Conservation (phyloP, 1,139 yeast genomes). For the Suhomyces bolitotheri region DNA sequence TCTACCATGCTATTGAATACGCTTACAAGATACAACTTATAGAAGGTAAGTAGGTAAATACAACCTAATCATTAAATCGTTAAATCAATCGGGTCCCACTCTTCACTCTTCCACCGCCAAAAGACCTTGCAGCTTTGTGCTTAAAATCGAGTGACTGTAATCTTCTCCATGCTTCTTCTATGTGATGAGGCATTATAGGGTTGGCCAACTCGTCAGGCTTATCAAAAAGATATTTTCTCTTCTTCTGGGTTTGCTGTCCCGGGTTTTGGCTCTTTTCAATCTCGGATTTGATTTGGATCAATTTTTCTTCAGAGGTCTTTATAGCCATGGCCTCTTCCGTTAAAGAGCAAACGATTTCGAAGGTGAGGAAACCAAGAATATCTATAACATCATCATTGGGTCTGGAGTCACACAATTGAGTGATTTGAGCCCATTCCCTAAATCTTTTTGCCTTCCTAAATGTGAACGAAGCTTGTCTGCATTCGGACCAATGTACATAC, state of each 20-base stretch:
- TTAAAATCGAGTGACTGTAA: conserved; percentile 63
- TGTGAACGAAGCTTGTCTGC: conserved; percentile 96
- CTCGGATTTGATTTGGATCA: conserved; percentile 36
- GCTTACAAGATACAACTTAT: conserved; percentile 2
- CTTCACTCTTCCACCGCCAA: conserved; percentile 68
- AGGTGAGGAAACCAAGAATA: conserved; percentile 89
- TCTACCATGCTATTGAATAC: conserved; percentile 14
- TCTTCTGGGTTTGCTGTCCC: conserved; percentile 20
- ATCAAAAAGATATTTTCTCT: conserved; percentile 72
- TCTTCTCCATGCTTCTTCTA: conserved; percentile 89
- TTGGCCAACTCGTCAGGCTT: conserved; percentile 86
- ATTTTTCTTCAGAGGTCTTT: conserved; percentile 64
- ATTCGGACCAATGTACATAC: conserved; percentile 98
- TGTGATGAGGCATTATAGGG: conserved; percentile 81
- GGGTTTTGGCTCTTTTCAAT: conserved; percentile 27
- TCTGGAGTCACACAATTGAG: conserved; percentile 80
- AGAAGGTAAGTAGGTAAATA: background rate
- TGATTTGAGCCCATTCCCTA: conserved; percentile 93
- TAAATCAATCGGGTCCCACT: conserved; percentile 45
- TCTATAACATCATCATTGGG: conserved; percentile 97
- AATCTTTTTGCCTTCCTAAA: conserved; percentile 90
- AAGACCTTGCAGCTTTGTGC: conserved; percentile 68
- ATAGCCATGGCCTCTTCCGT: conserved; percentile 90
- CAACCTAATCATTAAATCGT: conserved; percentile 1
- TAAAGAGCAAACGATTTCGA: conserved; percentile 91